These are phyloP conservation scores for Amanita subjunquillea DNA, from an alignment of 768 basidiomycete genomes.

Conservation along the genomic window DNA sequence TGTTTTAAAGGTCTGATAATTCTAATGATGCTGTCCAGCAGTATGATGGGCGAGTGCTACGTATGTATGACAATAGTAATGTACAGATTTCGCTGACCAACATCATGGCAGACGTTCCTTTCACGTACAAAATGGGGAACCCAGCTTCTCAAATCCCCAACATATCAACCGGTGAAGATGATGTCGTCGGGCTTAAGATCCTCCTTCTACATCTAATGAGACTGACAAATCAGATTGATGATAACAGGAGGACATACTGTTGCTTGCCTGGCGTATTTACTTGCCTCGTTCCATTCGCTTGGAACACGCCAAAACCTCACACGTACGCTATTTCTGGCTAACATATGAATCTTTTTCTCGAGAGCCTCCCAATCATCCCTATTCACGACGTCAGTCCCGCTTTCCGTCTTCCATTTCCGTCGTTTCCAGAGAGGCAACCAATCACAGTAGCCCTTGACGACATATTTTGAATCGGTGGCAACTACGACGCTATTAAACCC, in stretches of 20 bases:
- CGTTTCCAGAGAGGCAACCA: conserved; percentile 15
- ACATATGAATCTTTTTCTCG: neutral
- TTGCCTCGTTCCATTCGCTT: neutral
- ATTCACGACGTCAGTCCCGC: neutral
- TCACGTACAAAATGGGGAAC: no score
- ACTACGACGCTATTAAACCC: conserved; percentile 20
- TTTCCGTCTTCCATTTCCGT: neutral
- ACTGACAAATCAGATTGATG: no score
- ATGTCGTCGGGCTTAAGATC: no score
- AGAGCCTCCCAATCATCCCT: neutral
- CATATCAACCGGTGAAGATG: no score
- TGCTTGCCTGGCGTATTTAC: neutral
- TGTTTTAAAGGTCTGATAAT: no score
- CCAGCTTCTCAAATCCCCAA: no score
- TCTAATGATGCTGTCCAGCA: no score
- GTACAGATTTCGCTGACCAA: no score
- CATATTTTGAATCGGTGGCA: conserved; percentile 20
- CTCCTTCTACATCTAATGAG: no score
- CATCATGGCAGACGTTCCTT: no score
- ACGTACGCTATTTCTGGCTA: neutral
- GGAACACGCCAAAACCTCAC: neutral
- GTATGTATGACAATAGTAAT: no score
- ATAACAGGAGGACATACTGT: neutral
- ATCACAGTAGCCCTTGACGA: conserved; percentile 15
- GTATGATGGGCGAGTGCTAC: no score